Conservation (phyloP, 805 yeast genomes). For the Peterozyma xylosa region DNA sequence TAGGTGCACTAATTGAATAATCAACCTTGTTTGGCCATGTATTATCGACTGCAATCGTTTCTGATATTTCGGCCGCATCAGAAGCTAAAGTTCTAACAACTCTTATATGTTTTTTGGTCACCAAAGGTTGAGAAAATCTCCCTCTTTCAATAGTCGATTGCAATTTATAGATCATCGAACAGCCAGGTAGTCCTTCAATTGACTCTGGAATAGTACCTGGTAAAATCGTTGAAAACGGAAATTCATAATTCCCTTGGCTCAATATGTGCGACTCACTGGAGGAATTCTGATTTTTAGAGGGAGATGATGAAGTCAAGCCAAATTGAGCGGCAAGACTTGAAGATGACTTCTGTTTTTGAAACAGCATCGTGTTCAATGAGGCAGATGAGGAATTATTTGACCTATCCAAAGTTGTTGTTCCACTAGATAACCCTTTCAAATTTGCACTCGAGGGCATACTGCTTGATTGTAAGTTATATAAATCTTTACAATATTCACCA, state of each 20-base stretch:
- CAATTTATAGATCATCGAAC: conserved; percentile 61
- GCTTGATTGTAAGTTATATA: conserved; percentile 1
- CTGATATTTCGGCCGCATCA: conserved; percentile 81
- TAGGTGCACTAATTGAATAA: conserved; percentile 78
- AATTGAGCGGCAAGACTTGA: conserved; percentile 22
- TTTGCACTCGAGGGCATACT: background rate
- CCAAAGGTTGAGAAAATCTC: conserved; percentile 58
- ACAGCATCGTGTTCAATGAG: conserved; percentile 28
- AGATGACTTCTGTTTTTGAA: conserved; percentile 22
- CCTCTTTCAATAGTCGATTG: conserved; percentile 82
- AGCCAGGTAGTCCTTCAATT: conserved; percentile 83
- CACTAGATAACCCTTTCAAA: conserved; percentile 7
- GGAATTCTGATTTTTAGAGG: conserved; percentile 12
- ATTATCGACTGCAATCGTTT: conserved; percentile 89
- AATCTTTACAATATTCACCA: conserved; percentile 22
- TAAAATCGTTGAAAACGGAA: conserved; percentile 78
- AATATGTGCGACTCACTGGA: conserved; percentile 30
- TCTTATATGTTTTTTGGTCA: conserved; percentile 65
- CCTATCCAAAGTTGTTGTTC: conserved; percentile 10
- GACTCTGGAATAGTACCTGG: conserved; percentile 87
- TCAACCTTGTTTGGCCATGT: conserved; percentile 95
- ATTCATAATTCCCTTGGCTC: conserved; percentile 75
- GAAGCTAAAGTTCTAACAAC: conserved; percentile 82
- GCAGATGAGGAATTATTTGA: conserved; percentile 32
- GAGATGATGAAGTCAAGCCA: conserved; percentile 15